Conservation (phyloP, 2,329 filamentous ascomycete species). For the Trematosphaeria pertusa region DNA sequence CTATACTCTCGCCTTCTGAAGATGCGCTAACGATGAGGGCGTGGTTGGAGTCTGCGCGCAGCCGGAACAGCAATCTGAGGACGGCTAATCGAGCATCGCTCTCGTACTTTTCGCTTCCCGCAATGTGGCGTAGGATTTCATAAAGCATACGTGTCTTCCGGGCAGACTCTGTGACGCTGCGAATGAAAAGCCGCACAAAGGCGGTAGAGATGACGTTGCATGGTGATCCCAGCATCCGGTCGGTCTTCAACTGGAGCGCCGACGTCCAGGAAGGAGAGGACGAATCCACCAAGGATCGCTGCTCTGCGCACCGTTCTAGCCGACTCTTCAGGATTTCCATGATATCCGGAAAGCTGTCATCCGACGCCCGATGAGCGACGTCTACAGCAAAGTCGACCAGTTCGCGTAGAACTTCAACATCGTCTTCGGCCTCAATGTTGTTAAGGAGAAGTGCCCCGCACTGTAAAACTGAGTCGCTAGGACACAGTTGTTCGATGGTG, state of each 20-base stretch:
- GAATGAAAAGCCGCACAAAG: slow-evolving; percentile 78
- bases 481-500: slow-evolving; percentile 62
- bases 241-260: slow-evolving; percentile 21
- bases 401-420: slow-evolving; percentile 69
- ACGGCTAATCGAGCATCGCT: slow-evolving; percentile 48
- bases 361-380: slow-evolving; percentile 67
- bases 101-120: slow-evolving; percentile 38
- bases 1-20: slow-evolving; percentile 76
- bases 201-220: slow-evolving; percentile 75
- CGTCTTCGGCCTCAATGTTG: slow-evolving; percentile 67
- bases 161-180: slow-evolving; percentile 70
- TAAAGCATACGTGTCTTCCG: slow-evolving; percentile 64
- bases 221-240: slow-evolving; percentile 53
- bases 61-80: slow-evolving; percentile 68
- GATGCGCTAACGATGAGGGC: slow-evolving; percentile 74
- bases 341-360: slow-evolving; percentile 62
- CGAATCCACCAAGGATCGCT: background rate
- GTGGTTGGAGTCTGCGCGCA: slow-evolving; percentile 82
- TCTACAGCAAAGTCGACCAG: slow-evolving; percentile 70
- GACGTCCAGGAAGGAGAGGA: slow-evolving; percentile 23
- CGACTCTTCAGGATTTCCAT: slow-evolving; percentile 52
- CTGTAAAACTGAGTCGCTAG: slow-evolving; percentile 63
- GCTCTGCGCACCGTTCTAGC: slow-evolving; percentile 29
- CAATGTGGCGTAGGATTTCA: slow-evolving; percentile 43
- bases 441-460: slow-evolving; percentile 68